Evolutionary conservation across 1,284 basidiomycete genomes (phyloP).

Genomic region (Gymnopus androsaceus): DNA sequence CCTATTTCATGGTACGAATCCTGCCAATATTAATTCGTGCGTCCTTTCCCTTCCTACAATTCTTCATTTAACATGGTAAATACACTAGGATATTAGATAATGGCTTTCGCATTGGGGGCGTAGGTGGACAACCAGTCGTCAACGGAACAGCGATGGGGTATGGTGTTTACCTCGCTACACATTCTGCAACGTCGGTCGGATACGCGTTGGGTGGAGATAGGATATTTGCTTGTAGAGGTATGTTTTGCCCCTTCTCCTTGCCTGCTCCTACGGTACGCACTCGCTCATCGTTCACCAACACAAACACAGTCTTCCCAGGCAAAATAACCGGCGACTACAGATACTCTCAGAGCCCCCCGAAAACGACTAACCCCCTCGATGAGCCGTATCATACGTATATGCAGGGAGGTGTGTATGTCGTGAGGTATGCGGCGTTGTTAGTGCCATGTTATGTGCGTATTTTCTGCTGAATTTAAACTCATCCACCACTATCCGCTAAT

Average conservation of each 20-base stretch:
- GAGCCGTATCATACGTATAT: conserved; percentile 14
- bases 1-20: conserved; percentile 20
- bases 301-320: conserved; percentile 17
- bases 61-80: not conserved
- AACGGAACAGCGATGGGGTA: conserved; percentile 17
- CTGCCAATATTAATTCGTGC: conserved; percentile 20
- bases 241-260: not conserved
- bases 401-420: conserved; percentile 8
- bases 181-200: conserved; percentile 14
- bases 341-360: not conserved
- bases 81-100: conserved; percentile 16
- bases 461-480: too few species aligned
- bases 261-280: too few species aligned
- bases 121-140: conserved; percentile 11
- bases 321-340: conserved; percentile 2
- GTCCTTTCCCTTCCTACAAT: not conserved
- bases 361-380: conserved; percentile 1
- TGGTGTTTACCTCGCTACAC: conserved; percentile 21
- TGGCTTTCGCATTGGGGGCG: conserved; percentile 21
- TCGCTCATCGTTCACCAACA: too few species aligned
- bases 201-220: conserved; percentile 8
- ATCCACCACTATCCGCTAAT: too few species aligned
- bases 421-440: conserved; percentile 19
- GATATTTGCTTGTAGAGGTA: conserved; percentile 22
- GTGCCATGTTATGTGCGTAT: conserved; percentile 23